Conservation (phyloP, 2,329 filamentous ascomycete genomes). For the Talaromyces sp. region DNA sequence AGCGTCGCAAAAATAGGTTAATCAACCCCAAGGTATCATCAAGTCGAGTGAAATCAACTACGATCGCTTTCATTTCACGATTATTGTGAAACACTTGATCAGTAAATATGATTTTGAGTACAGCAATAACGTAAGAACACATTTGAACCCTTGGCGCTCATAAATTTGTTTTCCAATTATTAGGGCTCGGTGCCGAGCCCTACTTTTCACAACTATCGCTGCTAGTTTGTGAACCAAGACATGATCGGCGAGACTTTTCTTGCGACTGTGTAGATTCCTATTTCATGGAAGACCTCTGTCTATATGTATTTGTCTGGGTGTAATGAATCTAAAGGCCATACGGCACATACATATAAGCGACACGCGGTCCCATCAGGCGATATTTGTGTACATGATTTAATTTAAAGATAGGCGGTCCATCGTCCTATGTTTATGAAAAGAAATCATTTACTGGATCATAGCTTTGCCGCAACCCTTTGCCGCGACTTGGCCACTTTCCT, state of each 20-base stretch:
- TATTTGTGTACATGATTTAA: too few species aligned
- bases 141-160: not conserved
- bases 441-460: constrained; percentile 32
- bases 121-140: not conserved
- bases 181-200: not conserved
- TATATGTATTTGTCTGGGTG: not conserved
- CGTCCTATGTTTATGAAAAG: not conserved
- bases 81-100: too few species aligned
- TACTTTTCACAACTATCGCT: not conserved
- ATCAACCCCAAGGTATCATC: not conserved
- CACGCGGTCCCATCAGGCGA: not conserved
- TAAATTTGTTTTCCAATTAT: not conserved
- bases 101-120: too few species aligned
- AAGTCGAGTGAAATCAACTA: not conserved
- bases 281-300: not conserved
- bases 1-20: not conserved
- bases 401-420: not conserved
- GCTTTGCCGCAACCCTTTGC: not conserved
- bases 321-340: not conserved
- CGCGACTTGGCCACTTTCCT: constrained; percentile 28
- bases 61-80: too few species aligned
- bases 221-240: not conserved
- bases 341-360: not conserved
- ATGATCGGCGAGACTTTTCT: not conserved
- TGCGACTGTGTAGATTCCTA: not conserved